Base-by-base conservation (phyloP, 306 rosid genomes). In the Ammopiptanthus mongolicus region DNA sequence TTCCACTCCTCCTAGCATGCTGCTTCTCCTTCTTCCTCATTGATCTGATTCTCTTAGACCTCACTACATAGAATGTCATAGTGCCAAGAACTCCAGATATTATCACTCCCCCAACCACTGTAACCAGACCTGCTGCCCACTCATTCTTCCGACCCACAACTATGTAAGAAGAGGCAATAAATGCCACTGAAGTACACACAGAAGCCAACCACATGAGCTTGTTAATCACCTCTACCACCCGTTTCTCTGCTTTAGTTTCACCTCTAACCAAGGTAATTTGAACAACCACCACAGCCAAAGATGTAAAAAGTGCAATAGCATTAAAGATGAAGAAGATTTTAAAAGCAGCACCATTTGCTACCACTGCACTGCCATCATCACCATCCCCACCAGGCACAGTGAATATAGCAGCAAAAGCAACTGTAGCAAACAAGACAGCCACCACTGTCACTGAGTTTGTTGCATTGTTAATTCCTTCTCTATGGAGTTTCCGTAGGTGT, bases 181-280 rank as follows among this genome's bases (percentile, higher is more conserved):
- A 96, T 14, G 99, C 94, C 29, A 96, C 98, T 0, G 99, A 96
- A 65, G 99, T 96, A 65, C 99, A 96, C 3, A 87, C 97, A 48
- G 97, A 92, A 11, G 98, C 98, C 81, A 92, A 80, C 98, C 98
- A 96, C 98, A 96, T 92, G 62, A 96, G 82, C 87, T 96, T 96
- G 73, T 96, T 96, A 71, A 96, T 92, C 66, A 96, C 89, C 82
- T 1, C 98, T 41, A 96, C 98, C 36, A 96, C 99, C 82, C 83
- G 79, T 83, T 79, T 92, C 85, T 96, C 99, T 1, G 99, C 99
- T 79, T 90, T 96, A 11, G 98, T 96, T 84, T 92, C 99, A 1
- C 99, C 99, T 84, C 99, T 82, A 22, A 92, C 99, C 81, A 96
- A 77, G 29, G 99, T 96, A 71, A 96, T 96, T 83, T 92, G 99